These are phyloP conservation scores for Diospyros lotus DNA, from an alignment of 148 eudicot species.

Conservation along the genomic window DNA sequence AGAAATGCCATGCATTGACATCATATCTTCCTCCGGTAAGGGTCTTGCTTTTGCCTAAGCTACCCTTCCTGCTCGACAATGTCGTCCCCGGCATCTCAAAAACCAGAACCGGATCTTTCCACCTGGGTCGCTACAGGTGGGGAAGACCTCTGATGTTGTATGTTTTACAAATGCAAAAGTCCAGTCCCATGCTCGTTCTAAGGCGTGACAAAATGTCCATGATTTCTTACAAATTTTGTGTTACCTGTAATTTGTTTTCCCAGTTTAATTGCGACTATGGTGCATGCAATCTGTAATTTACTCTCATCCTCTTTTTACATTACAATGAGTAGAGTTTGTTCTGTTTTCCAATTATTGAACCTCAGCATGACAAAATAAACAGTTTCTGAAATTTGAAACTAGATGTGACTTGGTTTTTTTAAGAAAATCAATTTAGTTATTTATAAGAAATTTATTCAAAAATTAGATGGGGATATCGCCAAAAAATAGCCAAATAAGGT, in stretches of 20 bases:
- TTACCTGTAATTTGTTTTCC: neutral
- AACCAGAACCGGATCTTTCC: neutral
- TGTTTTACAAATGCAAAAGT: neutral
- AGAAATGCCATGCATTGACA: slow-evolving; percentile 1
- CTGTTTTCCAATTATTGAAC: neutral
- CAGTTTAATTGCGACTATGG: neutral
- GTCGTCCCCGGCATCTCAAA: neutral
- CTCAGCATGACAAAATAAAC: neutral
- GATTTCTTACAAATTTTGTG: neutral
- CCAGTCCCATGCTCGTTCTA: neutral
- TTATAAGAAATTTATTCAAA: no score
- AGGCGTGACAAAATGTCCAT: neutral
- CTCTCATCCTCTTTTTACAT: neutral
- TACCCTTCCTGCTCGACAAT: neutral
- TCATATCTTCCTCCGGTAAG: no score
- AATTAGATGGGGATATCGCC: no score
- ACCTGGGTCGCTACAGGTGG: neutral
- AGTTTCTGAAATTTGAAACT: no score
- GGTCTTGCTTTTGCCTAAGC: neutral
- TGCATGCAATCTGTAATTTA: neutral
- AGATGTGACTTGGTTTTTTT: no score
- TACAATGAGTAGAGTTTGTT: no score
- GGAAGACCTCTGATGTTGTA: neutral
- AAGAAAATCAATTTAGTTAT: no score
- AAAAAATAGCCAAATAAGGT: no score